phyloP scores from a whole-genome alignment of 805 yeast genomes.

The Pichia nanzhaoensis region DNA sequence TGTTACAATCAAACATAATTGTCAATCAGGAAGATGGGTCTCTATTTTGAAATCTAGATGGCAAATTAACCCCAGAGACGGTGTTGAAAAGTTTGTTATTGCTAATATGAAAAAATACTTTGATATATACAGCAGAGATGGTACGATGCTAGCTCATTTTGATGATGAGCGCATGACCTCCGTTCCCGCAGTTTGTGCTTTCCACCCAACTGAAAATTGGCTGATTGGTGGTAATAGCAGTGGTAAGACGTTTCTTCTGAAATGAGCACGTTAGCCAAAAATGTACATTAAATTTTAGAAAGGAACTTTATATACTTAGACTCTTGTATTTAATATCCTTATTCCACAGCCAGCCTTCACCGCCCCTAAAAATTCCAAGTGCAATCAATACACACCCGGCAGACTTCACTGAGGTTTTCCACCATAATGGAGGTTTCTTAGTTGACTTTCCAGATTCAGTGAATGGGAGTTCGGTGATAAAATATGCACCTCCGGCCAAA shows the following conservation, averaged over 20 bases:
- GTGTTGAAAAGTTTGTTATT: slow-evolving; percentile 75
- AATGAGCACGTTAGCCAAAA: no score
- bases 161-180: slow-evolving; percentile 58
- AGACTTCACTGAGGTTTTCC: slow-evolving; percentile 48
- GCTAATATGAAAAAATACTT: slow-evolving; percentile 89
- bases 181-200: slow-evolving; percentile 82
- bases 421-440: slow-evolving; percentile 48
- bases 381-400: slow-evolving; percentile 49
- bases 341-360: slow-evolving; percentile 56
- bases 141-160: slow-evolving; percentile 72
- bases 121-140: slow-evolving; percentile 74
- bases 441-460: slow-evolving; percentile 29
- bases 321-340: slow-evolving; percentile 26
- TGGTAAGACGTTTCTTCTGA: slow-evolving; percentile 72
- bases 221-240: slow-evolving; percentile 90
- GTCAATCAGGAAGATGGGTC: slow-evolving; percentile 97
- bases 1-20: slow-evolving; percentile 71
- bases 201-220: slow-evolving; percentile 89
- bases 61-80: slow-evolving; percentile 69
- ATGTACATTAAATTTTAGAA: no score
- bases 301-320: no score
- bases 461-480: slow-evolving; percentile 51
- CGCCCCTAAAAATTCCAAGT: slow-evolving; percentile 57
- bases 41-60: slow-evolving; percentile 83
- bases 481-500: slow-evolving; percentile 55